Evolutionary conservation across 192 early-diverging fungal genomes (phyloP), one percentile per base, ranked within the genome.

Genomic region (Pilobolus umbonatus): DNA sequence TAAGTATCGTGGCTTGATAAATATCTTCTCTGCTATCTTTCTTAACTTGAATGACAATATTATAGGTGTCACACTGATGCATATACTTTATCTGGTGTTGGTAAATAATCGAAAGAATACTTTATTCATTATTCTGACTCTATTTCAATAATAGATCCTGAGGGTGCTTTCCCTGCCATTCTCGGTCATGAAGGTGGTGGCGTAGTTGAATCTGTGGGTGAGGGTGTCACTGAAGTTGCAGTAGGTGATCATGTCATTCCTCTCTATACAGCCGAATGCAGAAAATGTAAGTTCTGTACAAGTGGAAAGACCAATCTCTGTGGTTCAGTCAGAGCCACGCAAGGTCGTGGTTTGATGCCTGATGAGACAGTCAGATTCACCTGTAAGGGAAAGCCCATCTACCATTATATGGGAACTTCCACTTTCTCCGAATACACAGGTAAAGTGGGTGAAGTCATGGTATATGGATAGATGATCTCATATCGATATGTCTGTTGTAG

Each of bases 261-360:
- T 19, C 82, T 97, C 24, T 98, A 91, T 74, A 88, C 84, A 6
- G 80, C 89, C 31, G 88, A 95, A 74, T 97, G 96, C 76, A 69
- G 81, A 36, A 69, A 92, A 65, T 98, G 96, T 88, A 97, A 97
- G 76, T 96, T 98, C 78, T 98, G 96, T 82, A 93, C 80, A 61
- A 89, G 86, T 64, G 88, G 89, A 61, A 98, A 98, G 76, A 98
- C 96, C 43, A 98, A 98, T 75, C 83, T 98, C 15, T 98, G 96
- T 79, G 86, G 88, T 30, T 77, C 86, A 30, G 83, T 98, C 34
- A 81, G 96, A 54, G 84, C 83, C 30, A 98, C 94, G 29, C 96
- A 98, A 75, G 94, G 91, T 42, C 77, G 82, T 48, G 96, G 96
- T 31, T 77, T 91, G 66, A 98, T 98, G 96, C 96, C 96, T 31